Base-by-base conservation (phyloP, 306 rosid genomes). In the Vigna trinervia region DNA sequence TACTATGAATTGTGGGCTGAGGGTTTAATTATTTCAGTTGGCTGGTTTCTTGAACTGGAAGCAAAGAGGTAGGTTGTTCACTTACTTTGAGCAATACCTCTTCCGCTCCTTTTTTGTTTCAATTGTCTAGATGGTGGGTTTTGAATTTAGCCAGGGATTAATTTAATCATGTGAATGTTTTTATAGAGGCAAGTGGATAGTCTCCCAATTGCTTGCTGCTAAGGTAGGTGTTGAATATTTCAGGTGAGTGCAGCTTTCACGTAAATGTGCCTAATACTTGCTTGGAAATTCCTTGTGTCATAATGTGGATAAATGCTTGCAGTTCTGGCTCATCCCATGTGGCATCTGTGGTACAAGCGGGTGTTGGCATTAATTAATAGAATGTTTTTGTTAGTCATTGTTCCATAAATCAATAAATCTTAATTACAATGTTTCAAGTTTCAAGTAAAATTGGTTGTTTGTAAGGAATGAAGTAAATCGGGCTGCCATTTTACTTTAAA, bases 31-130 rank as follows among this genome's bases (percentile, higher is more conserved):
- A 58, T 90, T 88, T 89, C 90, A 84, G 67, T 86, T 87, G 89
- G 91, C 90, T 75, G 90, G 82, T 85, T 88, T 86, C 97, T 85
- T 89, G 89, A 89, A 88, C 73, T 85, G 89, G 96, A 92, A 90
- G 88, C 89, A 76, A 88, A 90, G 97, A 96, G 98, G 99, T 96
- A 96, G 98, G 98, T 83, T 92, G 97, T 88, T 90, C 96, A 81
- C 88, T 86, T 86, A 65, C 87, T 88, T 72, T 71, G 89, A 81
- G 91, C 93, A 87, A 71, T 90, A 79, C 98, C 97, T 87, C 96
- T 91, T 81, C 71, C 60, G 86, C 93, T 86, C 89, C 93, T 78
- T 78, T 36, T 79, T 76, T 74, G 76, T 53, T 88, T 87, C 57
- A 53, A 65, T 71, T 79, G 86, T 84, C 77, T 85, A 53, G 83